These are phyloP conservation scores for Simmondsia chinensis DNA, from an alignment of 148 eudicot genomes.

Conservation along the genomic window DNA sequence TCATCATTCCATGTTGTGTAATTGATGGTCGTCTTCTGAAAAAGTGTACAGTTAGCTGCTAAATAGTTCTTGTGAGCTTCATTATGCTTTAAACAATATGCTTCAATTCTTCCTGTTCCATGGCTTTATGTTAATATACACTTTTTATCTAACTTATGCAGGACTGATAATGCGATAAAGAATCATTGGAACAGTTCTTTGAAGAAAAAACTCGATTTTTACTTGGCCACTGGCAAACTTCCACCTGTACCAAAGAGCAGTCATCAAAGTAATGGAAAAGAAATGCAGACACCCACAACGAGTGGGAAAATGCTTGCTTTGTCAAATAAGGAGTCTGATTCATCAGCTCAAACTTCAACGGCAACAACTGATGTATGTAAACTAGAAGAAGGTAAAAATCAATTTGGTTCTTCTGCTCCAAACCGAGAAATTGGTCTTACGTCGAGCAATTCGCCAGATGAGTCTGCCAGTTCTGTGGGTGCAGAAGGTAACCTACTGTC, in stretches of 20 bases:
- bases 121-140: no score
- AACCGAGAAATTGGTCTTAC: conserved; percentile 20
- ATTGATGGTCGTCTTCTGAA: no score
- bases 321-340: conserved; percentile 47
- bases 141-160: conserved; percentile 19
- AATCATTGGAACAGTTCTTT: conserved; percentile 99
- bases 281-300: conserved; percentile 27
- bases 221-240: conserved; percentile 75
- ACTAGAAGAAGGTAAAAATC: conserved; percentile 31
- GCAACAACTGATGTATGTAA: conserved; percentile 41
- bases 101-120: no score
- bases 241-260: conserved; percentile 60
- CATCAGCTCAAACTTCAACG: conserved; percentile 58
- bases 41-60: no score
- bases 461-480: conserved; percentile 37
- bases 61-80: no score
- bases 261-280: conserved; percentile 28
- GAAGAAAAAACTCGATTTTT: conserved; percentile 92
- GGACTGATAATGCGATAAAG: conserved; percentile 98
- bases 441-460: conserved; percentile 24
- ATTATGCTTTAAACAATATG: no score
- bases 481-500: conserved; percentile 17
- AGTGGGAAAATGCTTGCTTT: conserved; percentile 21
- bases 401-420: conserved; percentile 24
- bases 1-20: no score